phyloP scores from a whole-genome alignment of 2,329 filamentous ascomycete species.

The Aspergillus candidus region DNA sequence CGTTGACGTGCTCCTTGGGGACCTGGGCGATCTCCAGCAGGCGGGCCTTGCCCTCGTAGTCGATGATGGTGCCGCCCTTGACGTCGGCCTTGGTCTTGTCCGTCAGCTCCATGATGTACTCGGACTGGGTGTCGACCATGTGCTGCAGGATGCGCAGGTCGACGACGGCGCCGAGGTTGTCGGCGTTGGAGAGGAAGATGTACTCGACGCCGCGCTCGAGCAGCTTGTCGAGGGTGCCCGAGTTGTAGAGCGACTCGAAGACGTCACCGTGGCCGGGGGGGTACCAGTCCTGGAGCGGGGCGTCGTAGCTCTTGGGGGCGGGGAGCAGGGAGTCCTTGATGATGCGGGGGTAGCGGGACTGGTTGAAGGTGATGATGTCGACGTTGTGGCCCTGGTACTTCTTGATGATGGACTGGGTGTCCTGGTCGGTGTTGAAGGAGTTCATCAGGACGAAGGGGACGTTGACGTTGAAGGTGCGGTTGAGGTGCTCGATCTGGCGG shows the following conservation, averaged over 20 bases:
- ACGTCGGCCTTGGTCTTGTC: slow-evolving; percentile 99
- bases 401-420: slow-evolving; percentile 99
- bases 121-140: slow-evolving; percentile 94
- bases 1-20: slow-evolving; percentile 98
- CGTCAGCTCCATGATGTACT: slow-evolving; percentile 99
- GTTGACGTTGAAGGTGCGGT: slow-evolving; percentile 95
- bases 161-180: slow-evolving; percentile 96
- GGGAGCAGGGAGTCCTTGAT: slow-evolving; percentile 97
- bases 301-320: slow-evolving; percentile 82
- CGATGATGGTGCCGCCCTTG: slow-evolving; percentile 99
- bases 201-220: slow-evolving; percentile 93
- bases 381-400: slow-evolving; percentile 99
- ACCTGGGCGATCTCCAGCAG: slow-evolving; percentile 98
- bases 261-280: slow-evolving; percentile 98
- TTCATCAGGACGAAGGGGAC: slow-evolving; percentile 99
- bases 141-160: slow-evolving; percentile 97
- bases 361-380: slow-evolving; percentile 99
- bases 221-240: slow-evolving; percentile 93
- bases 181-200: slow-evolving; percentile 97
- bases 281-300: slow-evolving; percentile 94
- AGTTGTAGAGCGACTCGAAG: slow-evolving; percentile 99
- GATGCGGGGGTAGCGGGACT: slow-evolving; percentile 96
- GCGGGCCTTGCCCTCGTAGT: slow-evolving; percentile 94
- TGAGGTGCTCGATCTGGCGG: slow-evolving; percentile 97
- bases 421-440: slow-evolving; percentile 99